phyloP scores from a whole-genome alignment of 2,329 filamentous ascomycete species.

The Colletotrichum euphorbiae region DNA sequence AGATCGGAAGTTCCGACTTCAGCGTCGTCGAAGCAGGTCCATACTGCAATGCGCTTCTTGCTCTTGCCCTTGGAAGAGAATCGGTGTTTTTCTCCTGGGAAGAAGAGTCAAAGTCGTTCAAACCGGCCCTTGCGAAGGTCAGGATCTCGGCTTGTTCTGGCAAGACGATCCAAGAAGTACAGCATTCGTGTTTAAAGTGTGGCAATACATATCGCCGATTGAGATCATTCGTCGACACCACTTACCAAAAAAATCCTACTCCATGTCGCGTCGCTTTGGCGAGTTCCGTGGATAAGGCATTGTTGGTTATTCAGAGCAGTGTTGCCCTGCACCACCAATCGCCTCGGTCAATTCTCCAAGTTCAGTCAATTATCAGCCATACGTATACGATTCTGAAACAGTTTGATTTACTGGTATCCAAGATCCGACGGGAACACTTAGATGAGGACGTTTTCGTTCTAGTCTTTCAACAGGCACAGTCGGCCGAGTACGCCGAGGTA shows the following conservation, averaged over 20 bases:
- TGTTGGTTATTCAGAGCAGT: conserved; percentile 62
- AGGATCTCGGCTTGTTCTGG: conserved; percentile 69
- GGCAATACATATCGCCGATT: conserved; percentile 61
- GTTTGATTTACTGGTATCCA: conserved; percentile 62
- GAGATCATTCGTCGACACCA: conserved; percentile 58
- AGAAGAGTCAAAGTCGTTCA: conserved; percentile 63
- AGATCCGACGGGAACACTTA: conserved; percentile 55
- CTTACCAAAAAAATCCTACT: conserved; percentile 57
- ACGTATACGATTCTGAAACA: conserved; percentile 62
- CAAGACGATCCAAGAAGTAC: conserved; percentile 59
- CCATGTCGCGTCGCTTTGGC: conserved; percentile 64
- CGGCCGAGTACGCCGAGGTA: conserved; percentile 71
- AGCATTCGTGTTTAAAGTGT: conserved; percentile 60
- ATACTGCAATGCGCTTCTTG: conserved; percentile 70
- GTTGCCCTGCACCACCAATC: conserved; percentile 57
- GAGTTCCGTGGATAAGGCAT: conserved; percentile 60
- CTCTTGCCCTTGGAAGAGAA: conserved; percentile 76
- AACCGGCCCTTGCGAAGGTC: conserved; percentile 57
- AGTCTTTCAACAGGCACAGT: conserved; percentile 71
- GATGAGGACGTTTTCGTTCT: conserved; percentile 73
- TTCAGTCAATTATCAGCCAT: conserved; percentile 62
- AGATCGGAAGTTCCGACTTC: conserved; percentile 51
- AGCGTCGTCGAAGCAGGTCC: conserved; percentile 59
- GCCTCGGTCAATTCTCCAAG: conserved; percentile 62
- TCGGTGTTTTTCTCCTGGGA: conserved; percentile 78